Percentiles rank a stretch among this genome's conserved stretches.
Conservation (phyloP, 1,284 basidiomycete genomes). For the Retiboletus flavoniger region DNA sequence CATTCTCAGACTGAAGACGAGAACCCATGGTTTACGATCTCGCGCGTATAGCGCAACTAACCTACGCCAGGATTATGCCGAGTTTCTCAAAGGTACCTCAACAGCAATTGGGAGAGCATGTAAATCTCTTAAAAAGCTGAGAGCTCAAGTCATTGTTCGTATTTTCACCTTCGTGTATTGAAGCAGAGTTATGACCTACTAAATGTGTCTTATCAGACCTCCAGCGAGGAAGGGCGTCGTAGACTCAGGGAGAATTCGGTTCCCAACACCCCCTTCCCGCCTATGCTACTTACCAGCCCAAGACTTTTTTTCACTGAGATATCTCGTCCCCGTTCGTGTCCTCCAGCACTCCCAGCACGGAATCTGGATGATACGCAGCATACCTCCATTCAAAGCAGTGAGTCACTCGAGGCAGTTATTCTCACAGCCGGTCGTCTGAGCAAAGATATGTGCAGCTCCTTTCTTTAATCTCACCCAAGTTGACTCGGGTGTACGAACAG, state of each 20-base stretch:
- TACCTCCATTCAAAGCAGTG: neutral
- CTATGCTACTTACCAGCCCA: too few species aligned
- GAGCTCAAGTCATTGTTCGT: slow-evolving; percentile 14
- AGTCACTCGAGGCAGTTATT: neutral
- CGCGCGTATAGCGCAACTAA: slow-evolving; percentile 2
- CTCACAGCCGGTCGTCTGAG: too few species aligned
- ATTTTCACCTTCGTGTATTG: neutral
- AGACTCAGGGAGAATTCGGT: too few species aligned
- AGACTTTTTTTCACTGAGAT: too few species aligned
- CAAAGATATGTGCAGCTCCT: too few species aligned
- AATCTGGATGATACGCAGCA: neutral
- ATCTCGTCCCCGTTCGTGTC: neutral
- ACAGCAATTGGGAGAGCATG: neutral
- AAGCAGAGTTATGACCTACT: neutral
- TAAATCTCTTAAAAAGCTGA: neutral
- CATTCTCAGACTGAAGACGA: slow-evolving; percentile 1
- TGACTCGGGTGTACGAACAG: slow-evolving; percentile 8
- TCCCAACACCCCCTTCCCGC: too few species aligned
- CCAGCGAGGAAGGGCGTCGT: neutral
- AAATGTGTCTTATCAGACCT: neutral
- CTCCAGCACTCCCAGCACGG: neutral
- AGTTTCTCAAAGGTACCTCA: slow-evolving; percentile 10
- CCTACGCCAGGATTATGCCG: slow-evolving; percentile 1
- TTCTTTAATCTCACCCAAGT: too few species aligned
- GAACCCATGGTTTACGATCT: neutral